These are phyloP conservation scores for Rostrohypoxylon terebratum DNA, from an alignment of 495 filamentous ascomycete genomes.

Conservation along the genomic window DNA sequence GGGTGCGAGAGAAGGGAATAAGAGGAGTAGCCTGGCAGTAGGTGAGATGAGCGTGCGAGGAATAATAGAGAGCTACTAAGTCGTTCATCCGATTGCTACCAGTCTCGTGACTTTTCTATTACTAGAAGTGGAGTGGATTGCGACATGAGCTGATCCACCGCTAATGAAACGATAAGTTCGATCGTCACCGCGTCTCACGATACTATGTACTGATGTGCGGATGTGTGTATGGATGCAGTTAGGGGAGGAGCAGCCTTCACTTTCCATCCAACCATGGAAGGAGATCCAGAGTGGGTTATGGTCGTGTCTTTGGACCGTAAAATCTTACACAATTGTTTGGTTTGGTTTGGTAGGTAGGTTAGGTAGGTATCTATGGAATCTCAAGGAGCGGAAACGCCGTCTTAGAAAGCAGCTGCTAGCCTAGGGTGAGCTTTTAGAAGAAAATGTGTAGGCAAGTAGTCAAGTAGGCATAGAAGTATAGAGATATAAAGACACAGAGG, in stretches of 20 bases:
- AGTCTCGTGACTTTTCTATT: constrained; percentile 42
- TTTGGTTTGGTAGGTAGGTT: not conserved
- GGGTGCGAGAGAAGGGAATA: constrained; percentile 17
- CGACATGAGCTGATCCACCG: constrained; percentile 43
- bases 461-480: not conserved
- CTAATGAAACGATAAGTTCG: constrained; percentile 44
- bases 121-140: constrained; percentile 39
- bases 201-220: constrained; percentile 35
- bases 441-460: not conserved
- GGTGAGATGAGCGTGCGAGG: constrained; percentile 3
- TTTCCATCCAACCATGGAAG: constrained; percentile 31
- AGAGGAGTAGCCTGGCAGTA: not conserved
- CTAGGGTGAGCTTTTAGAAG: not conserved
- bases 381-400: constrained; percentile 26
- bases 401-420: constrained; percentile 17
- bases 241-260: constrained; percentile 33
- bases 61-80: constrained; percentile 22
- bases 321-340: constrained; percentile 28
- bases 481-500: not conserved
- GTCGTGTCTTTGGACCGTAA: constrained; percentile 34
- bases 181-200: constrained; percentile 43
- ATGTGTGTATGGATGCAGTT: constrained; percentile 30
- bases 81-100: constrained; percentile 25
- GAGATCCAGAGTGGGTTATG: constrained; percentile 16
- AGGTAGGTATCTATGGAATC: not conserved